Conservation (phyloP, 2,329 filamentous ascomycete genomes). For the Hypoxylon sp. region DNA sequence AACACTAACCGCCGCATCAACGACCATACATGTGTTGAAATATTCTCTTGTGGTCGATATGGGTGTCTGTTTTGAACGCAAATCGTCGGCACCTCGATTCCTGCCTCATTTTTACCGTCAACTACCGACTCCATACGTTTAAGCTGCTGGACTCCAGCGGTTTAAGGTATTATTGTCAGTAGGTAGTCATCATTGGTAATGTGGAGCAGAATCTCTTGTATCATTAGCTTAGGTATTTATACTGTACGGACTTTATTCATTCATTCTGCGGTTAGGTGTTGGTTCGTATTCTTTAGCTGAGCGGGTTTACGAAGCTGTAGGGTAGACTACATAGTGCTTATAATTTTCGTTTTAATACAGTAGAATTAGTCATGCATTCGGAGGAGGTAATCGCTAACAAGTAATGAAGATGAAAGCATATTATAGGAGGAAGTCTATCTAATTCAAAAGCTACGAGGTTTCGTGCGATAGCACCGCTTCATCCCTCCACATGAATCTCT, state of each 20-base stretch:
- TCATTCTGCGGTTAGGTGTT: background rate
- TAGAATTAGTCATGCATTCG: background rate
- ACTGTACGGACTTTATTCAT: background rate
- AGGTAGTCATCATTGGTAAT: background rate
- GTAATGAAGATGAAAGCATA: no score
- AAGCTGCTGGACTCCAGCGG: background rate
- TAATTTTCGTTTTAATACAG: background rate
- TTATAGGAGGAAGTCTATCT: no score
- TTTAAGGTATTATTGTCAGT: background rate
- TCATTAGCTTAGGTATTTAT: background rate
- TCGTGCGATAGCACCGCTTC: no score
- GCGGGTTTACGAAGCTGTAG: background rate
- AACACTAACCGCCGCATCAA: background rate
- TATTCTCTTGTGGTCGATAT: background rate
- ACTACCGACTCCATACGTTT: background rate
- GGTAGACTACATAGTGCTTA: background rate
- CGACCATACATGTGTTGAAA: background rate
- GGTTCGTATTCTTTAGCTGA: background rate
- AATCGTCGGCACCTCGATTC: background rate
- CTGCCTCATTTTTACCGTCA: background rate
- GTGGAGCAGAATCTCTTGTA: background rate
- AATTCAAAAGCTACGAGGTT: background rate
- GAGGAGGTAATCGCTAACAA: background rate
- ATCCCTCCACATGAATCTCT: no score
- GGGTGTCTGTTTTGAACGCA: background rate